Conservation (phyloP, 768 basidiomycete genomes). For the Tephrocybe sp. region DNA sequence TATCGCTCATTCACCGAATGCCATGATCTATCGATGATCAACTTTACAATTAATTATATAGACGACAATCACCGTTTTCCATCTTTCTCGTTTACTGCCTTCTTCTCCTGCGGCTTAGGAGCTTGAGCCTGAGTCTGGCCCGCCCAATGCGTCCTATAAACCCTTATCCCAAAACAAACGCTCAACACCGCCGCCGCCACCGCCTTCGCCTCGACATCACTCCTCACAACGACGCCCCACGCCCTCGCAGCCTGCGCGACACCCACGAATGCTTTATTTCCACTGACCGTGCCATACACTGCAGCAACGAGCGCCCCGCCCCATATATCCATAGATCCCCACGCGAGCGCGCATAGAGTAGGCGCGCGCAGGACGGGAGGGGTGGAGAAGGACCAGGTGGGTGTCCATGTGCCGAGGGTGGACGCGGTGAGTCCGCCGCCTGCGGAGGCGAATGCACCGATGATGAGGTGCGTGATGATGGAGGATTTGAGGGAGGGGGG, state of each 20-base stretch:
- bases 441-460: constrained; percentile 45
- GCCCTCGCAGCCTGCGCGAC: constrained; percentile 10
- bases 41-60: no score
- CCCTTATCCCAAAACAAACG: constrained; percentile 33
- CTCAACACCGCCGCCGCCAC: constrained; percentile 29
- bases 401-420: constrained; percentile 40
- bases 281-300: constrained; percentile 11
- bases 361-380: constrained; percentile 42
- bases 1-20: no score
- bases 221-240: constrained; percentile 6
- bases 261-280: constrained; percentile 8
- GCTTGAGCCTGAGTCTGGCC: background rate
- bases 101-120: background rate
- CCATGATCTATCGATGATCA: no score
- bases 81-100: background rate
- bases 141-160: constrained; percentile 26
- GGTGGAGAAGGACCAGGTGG: constrained; percentile 42
- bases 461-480: constrained; percentile 41
- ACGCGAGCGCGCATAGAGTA: constrained; percentile 25
- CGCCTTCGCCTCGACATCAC: constrained; percentile 27
- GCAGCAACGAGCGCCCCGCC: constrained; percentile 42
- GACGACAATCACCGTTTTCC: background rate
- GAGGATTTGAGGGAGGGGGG: constrained; percentile 35
- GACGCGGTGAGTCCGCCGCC: constrained; percentile 44
- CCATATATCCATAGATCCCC: constrained; percentile 48